A percentile compares a stretch with the other conserved stretches of the same genome.
Conservation (phyloP, 352 stramenopile species). For the Phytophthora pinifolia region DNA sequence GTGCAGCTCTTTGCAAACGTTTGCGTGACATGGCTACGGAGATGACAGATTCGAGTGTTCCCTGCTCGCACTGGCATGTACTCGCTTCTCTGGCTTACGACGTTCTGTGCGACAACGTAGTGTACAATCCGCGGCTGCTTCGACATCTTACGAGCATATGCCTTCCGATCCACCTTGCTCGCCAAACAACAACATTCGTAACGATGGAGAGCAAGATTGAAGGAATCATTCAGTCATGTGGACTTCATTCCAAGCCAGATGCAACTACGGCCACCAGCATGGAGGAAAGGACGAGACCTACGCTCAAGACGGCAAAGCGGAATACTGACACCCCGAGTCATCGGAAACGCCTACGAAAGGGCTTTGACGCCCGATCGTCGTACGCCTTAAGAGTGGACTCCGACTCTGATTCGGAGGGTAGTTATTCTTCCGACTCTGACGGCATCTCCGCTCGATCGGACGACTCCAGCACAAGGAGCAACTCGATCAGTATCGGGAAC, state of each 20-base stretch:
- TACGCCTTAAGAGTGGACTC: constrained; percentile 17
- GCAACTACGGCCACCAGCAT: background rate
- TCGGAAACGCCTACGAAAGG: constrained; percentile 39
- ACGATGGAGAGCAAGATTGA: constrained; percentile 37
- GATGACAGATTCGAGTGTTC: constrained; percentile 9
- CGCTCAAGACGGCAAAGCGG: constrained; percentile 5
- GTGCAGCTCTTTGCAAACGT: constrained; percentile 39
- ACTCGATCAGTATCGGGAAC: background rate
- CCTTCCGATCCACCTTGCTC: constrained; percentile 30
- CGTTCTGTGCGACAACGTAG: constrained; percentile 65
- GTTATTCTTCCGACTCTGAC: constrained; percentile 25
- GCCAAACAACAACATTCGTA: constrained; percentile 27
- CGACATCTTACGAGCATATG: constrained; percentile 47
- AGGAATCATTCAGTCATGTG: constrained; percentile 41
- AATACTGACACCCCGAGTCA: constrained; percentile 4
- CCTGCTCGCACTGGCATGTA: constrained; percentile 5
- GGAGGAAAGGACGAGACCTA: background rate
- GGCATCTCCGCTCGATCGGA: constrained; percentile 9
- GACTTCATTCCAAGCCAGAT: constrained; percentile 25
- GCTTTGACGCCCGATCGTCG: constrained; percentile 22
- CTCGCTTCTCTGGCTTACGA: constrained; percentile 40
- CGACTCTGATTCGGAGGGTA: constrained; percentile 25
- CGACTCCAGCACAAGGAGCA: constrained; percentile 1
- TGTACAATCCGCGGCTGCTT: constrained; percentile 60
- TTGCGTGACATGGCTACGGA: constrained; percentile 34